phyloP scores from a whole-genome alignment of 345 rosid species.

The Syzygium aromaticum region DNA sequence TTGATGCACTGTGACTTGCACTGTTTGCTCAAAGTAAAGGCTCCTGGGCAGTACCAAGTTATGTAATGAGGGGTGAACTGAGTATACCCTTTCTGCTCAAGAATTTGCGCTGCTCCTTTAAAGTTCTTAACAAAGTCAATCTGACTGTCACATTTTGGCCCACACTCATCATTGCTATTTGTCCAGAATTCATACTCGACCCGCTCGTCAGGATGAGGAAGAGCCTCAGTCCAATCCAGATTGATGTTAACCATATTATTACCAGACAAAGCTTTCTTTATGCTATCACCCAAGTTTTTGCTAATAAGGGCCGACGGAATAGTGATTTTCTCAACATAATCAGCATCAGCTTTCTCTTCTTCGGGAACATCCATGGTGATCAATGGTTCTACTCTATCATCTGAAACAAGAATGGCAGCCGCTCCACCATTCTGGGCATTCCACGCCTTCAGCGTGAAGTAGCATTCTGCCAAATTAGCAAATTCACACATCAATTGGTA shows the following conservation, averaged over 20 bases:
- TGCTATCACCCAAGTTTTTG: constrained; percentile 34
- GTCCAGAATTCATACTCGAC: constrained; percentile 61
- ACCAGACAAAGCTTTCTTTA: constrained; percentile 30
- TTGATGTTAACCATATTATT: constrained; percentile 41
- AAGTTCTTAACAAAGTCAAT: constrained; percentile 51
- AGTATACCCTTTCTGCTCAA: constrained; percentile 51
- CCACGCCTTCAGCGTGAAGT: constrained; percentile 55
- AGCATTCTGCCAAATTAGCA: constrained; percentile 32
- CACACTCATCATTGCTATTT: constrained; percentile 51
- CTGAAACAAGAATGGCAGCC: constrained; percentile 53
- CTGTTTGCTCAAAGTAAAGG: constrained; percentile 44
- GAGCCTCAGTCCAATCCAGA: constrained; percentile 56
- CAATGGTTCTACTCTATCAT: constrained; percentile 36
- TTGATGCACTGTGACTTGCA: constrained; percentile 63
- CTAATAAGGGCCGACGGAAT: constrained; percentile 50
- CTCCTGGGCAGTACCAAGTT: constrained; percentile 57
- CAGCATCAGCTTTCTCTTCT: constrained; percentile 37
- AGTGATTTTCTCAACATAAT: constrained; percentile 40
- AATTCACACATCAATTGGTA: not conserved
- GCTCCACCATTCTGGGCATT: constrained; percentile 56
- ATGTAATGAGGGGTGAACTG: constrained; percentile 54
- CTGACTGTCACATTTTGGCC: constrained; percentile 46
- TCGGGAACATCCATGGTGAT: constrained; percentile 57
- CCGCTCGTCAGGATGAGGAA: constrained; percentile 56
- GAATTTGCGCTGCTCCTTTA: constrained; percentile 59